phyloP scores from a whole-genome alignment of 2,329 filamentous ascomycete genomes.

The Clarireedia hainanense region DNA sequence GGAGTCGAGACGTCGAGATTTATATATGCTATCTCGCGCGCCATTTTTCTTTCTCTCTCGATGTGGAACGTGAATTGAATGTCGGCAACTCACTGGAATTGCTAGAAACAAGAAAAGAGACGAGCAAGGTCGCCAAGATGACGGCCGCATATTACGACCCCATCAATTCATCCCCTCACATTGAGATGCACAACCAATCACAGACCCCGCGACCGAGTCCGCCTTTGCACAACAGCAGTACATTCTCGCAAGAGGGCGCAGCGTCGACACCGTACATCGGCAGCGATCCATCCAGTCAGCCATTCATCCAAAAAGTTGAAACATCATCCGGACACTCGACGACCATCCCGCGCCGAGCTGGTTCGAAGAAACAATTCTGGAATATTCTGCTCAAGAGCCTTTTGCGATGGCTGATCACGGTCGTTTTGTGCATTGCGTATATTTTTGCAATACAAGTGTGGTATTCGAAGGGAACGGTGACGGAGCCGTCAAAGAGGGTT shows the following conservation, averaged over 20 bases:
- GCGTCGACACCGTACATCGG: background rate
- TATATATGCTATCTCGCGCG: too few species aligned
- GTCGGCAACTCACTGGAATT: too few species aligned
- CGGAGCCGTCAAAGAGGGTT: conserved; percentile 31
- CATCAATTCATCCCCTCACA: background rate
- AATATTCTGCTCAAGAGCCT: conserved; percentile 20
- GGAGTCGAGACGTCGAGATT: too few species aligned
- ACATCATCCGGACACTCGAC: background rate
- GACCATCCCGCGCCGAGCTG: background rate
- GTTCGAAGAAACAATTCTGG: conserved; percentile 21
- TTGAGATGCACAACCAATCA: background rate
- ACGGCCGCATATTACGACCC: background rate
- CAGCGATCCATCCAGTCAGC: background rate
- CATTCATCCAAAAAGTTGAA: background rate
- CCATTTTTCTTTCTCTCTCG: too few species aligned
- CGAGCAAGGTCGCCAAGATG: background rate
- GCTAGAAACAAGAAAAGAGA: too few species aligned
- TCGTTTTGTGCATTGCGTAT: conserved; percentile 20
- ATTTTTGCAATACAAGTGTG: conserved; percentile 13
- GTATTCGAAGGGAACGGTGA: conserved; percentile 25
- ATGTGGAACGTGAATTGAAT: too few species aligned
- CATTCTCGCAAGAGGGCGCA: background rate
- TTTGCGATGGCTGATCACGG: conserved; percentile 19
- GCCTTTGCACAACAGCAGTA: background rate
- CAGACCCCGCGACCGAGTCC: background rate